Base-by-base conservation (phyloP, 441 rosid genomes). In the Theobroma grandiflorum region DNA sequence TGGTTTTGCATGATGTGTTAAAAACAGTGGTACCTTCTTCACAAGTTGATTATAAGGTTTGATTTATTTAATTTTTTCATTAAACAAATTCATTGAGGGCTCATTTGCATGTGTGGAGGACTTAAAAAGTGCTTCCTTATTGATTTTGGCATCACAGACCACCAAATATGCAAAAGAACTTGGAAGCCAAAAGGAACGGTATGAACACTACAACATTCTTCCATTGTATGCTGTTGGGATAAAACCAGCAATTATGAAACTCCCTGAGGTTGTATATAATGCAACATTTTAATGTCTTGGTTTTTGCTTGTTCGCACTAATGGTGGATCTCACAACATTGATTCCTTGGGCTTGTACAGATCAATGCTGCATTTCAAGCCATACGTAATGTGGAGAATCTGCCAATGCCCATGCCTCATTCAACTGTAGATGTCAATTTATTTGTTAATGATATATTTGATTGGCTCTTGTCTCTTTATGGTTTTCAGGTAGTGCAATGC, bases 391-490 rank as follows among this genome's bases (percentile, higher is more conserved):
- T 95, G 78, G 82, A 79, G 26, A 89, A 90, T 89, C 99, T 97
- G 91, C 95, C 98, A 40, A 87, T 79, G 82, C 91, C 93, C 64
- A 78, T 52, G 80, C 80, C 72, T 81, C 91, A 58, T 74, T 72
- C 38, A 57, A 63, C 75, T 40, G 78, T 76, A 7, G 59, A 81
- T 85, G 81, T 57, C 81, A 78, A 72, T 76, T 88, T 80, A 82
- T 80, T 90, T 61, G 83, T 62, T 80, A 77, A 78, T 78, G 99
- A 97, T 84, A 86, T 97, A 77, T 93, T 97, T 72, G 98, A 97
- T 82, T 97, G 99, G 99, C 97, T 97, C 85, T 92, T 94, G 57
- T 87, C 91, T 68, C 72, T 90, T 86, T 95, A 95, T 88, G 99
- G 99, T 49, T 97, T 97, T 91, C 99, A 97, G 98, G 99, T 97